phyloP scores from a whole-genome alignment of 306 rosid species.

The Hylodesmum podocarpum region DNA sequence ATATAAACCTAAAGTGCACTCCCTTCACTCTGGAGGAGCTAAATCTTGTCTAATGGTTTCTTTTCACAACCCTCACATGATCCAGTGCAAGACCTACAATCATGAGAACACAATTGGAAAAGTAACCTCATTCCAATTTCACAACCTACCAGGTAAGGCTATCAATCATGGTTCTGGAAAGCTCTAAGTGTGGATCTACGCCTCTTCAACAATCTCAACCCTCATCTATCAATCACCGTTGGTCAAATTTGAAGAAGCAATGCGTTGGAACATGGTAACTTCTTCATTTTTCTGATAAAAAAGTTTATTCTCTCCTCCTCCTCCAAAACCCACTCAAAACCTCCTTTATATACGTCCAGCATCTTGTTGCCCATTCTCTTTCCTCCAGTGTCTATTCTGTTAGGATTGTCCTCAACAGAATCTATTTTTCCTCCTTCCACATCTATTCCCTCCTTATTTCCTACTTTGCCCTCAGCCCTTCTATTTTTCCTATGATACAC shows the following conservation, averaged over 20 bases:
- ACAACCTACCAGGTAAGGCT: background rate
- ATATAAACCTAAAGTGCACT: too few species aligned
- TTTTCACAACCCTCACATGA: background rate
- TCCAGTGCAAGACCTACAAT: background rate
- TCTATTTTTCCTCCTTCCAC: too few species aligned
- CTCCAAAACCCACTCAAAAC: too few species aligned
- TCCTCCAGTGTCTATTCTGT: too few species aligned
- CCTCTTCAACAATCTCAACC: constrained; percentile 2
- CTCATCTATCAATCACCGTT: background rate
- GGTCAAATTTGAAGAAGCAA: constrained; percentile 19
- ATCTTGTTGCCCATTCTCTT: too few species aligned
- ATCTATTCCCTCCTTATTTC: too few species aligned
- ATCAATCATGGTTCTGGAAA: constrained; percentile 9
- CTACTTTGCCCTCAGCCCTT: too few species aligned
- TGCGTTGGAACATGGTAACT: background rate
- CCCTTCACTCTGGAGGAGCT: too few species aligned
- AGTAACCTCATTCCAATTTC: constrained; percentile 11
- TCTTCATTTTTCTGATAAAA: background rate
- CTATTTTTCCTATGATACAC: too few species aligned
- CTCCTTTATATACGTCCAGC: too few species aligned
- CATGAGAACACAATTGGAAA: background rate
- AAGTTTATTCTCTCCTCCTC: too few species aligned
- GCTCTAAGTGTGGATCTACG: background rate
- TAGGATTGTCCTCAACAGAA: too few species aligned
- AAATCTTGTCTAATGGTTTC: background rate